Base-by-base conservation (phyloP, 495 filamentous ascomycete species). In the Neurospora africana region DNA sequence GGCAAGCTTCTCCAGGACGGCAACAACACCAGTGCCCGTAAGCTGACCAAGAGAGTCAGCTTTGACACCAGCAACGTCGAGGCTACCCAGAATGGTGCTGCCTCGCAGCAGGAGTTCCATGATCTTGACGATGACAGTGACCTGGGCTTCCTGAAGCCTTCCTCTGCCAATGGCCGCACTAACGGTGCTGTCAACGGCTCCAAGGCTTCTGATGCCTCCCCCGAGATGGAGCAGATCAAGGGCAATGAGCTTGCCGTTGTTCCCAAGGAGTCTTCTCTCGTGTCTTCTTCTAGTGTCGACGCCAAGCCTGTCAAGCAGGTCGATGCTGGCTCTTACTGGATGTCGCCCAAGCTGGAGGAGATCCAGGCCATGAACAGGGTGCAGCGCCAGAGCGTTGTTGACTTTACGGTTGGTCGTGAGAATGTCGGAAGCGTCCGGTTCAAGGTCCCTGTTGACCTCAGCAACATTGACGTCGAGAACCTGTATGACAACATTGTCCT, bases 11-110 rank as follows among this genome's bases (percentile, higher is more conserved):
- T 71, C 3, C 74, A 77, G 11, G 83, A 86, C 38, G 78, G 79
- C 19, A 75, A 78, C 39, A 86, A 77, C 74, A 85, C 85, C 68
- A 61, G 53, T 8, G 85, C 87, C 72, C 87, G 89, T 35, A 88
- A 88, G 79, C 81, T 92, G 73, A 92, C 89, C 76, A 97, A 97
- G 83, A 89, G 89, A 71, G 95, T 98, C 69, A 97, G 93, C 81
- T 98, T 98, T 76, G 93, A 97, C 76, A 87, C 89, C 11, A 84
- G 83, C 74, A 83, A 82, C 15, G 68, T 81, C 78, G 74, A 81
- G 75, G 72, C 79, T 77, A 38, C 82, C 80, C 73, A 87, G 81
- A 77, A 40, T 15, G 68, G 72, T 36, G 67, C 69, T 19, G 21
- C 74, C 21, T 33, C 61, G 10, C 72, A 72, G 35, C 44, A 58